Base-by-base conservation (phyloP, 2,329 filamentous ascomycete species). In the Cladosporium sp. region DNA sequence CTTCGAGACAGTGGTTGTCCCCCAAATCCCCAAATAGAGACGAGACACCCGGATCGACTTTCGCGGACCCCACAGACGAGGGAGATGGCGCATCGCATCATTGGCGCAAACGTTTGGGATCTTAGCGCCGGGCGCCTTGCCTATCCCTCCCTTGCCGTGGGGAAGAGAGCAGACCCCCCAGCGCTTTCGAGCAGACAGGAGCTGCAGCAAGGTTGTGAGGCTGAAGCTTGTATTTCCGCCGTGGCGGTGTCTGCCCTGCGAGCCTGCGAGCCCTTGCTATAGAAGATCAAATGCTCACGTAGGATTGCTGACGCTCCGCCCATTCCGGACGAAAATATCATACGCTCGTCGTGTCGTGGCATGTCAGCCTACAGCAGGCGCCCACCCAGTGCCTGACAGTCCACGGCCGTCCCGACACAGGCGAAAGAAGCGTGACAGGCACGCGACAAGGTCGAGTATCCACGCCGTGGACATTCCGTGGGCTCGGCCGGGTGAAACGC, bases 21-120 rank as follows among this genome's bases (percentile, higher is more conserved):
- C 43, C 27, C 36, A 36, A 22, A 32, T 25, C 35, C 25, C 45
- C 45, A 48, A 48, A 48, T 48, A 48, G 45, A 36, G 45, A 48
- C 45, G 45, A 48, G 45, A 48, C 45, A 48, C 45, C 9, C 22
- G 32, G 13, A 35, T 35, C 32, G 32, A n/a, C 13, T 15, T 16
- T 35, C 25, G 45, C 20, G 45, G 45, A 40, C 25, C 32, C 29
- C 13, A 32, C 22, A 48, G 36, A 47, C 39, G 38, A n/a, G n/a
- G n/a, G 43, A 46, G 22, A 27, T 27, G 22, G 22, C 32, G 32
- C 13, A 48, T 48, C 45, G 45, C 45, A 48, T 48, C 45, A 48
- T 33, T 48, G 27, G 45, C 36, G 45, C 45, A 27, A 33, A 33
- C 29, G 22, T 25, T 29, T 48, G 39, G 25, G 12, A 32, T 48